These are phyloP conservation scores for Aspergillus melleus DNA, from an alignment of 2,329 filamentous ascomycete genomes.

Conservation along the genomic window DNA sequence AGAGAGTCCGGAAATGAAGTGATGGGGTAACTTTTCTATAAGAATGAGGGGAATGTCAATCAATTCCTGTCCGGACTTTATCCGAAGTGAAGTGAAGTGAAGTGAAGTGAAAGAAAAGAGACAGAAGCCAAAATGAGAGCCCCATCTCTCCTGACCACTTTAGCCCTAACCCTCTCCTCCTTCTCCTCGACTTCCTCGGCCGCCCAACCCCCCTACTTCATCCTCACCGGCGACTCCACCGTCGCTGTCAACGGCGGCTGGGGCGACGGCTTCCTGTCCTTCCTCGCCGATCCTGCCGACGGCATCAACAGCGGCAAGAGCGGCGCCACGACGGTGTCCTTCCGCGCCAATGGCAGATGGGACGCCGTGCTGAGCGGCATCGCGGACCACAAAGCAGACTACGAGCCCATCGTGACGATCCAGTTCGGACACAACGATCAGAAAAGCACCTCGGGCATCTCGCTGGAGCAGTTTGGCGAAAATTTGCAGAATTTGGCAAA, in stretches of 20 bases:
- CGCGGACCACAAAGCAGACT: background rate
- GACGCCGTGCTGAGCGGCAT: constrained; percentile 4
- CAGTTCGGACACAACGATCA: constrained; percentile 19
- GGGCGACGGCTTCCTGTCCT: constrained; percentile 13
- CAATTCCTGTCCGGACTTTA: background rate
- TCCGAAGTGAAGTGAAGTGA: no score
- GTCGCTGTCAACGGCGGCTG: constrained; percentile 12
- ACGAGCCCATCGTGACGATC: constrained; percentile 15
- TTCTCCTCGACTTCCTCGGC: background rate
- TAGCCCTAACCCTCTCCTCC: background rate
- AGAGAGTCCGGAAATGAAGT: background rate
- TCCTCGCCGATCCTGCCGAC: constrained; percentile 1
- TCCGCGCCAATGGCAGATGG: constrained; percentile 10
- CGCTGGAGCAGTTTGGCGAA: constrained; percentile 1
- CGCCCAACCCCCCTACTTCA: constrained; percentile 4
- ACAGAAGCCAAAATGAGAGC: background rate
- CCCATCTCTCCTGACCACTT: background rate
- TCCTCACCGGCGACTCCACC: constrained; percentile 16
- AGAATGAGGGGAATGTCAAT: background rate
- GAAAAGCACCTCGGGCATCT: constrained; percentile 2
- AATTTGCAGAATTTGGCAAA: constrained; percentile 10
- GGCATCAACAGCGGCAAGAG: constrained; percentile 12
- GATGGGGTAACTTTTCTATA: background rate
- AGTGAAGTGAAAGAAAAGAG: background rate
- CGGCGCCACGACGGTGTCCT: constrained; percentile 12